phyloP scores from a whole-genome alignment of 2,329 filamentous ascomycete species.

The Beauveria bassiana region DNA sequence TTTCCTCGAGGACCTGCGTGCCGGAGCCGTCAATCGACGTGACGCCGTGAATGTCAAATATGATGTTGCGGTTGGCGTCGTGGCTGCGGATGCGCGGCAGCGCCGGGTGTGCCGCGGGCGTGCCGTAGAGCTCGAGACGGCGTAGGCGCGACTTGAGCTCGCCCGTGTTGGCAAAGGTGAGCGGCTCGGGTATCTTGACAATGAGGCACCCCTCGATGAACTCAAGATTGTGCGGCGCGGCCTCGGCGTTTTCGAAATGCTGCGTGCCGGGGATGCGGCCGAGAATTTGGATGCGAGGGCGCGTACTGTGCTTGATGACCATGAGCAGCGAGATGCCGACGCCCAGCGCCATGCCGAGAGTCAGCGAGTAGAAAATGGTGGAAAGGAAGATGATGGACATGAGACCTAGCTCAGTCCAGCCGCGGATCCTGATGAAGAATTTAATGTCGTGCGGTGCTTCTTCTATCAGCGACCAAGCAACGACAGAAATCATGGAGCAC shows the following conservation, averaged over 20 bases:
- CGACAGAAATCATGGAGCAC: slow-evolving; percentile 88
- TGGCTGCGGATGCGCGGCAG: slow-evolving; percentile 68
- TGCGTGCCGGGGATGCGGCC: slow-evolving; percentile 79
- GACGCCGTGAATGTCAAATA: slow-evolving; percentile 98
- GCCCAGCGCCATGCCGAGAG: slow-evolving; percentile 86
- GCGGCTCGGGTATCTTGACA: slow-evolving; percentile 92
- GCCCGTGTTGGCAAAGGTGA: slow-evolving; percentile 96
- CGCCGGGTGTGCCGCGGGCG: slow-evolving; percentile 73
- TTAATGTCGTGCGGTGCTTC: slow-evolving; percentile 87
- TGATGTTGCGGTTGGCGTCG: slow-evolving; percentile 84
- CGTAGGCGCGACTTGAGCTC: slow-evolving; percentile 78
- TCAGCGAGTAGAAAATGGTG: slow-evolving; percentile 92
- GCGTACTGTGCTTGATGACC: slow-evolving; percentile 82
- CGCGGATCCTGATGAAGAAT: slow-evolving; percentile 81
- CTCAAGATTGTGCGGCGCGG: slow-evolving; percentile 66
- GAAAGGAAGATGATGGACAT: slow-evolving; percentile 87
- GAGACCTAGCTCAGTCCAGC: slow-evolving; percentile 76
- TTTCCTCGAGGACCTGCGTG: slow-evolving; percentile 84
- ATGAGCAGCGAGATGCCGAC: slow-evolving; percentile 85
- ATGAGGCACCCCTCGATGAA: slow-evolving; percentile 90
- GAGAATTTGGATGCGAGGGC: slow-evolving; percentile 91
- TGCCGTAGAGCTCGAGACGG: slow-evolving; percentile 86
- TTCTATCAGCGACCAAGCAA: slow-evolving; percentile 90
- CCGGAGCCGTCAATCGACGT: slow-evolving; percentile 90
- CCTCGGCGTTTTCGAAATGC: slow-evolving; percentile 77